A percentile compares a stretch with the other conserved stretches of the same genome.
Evolutionary conservation across 2,329 filamentous ascomycete species (phyloP).

Genomic region (Botrytis sinoallii): DNA sequence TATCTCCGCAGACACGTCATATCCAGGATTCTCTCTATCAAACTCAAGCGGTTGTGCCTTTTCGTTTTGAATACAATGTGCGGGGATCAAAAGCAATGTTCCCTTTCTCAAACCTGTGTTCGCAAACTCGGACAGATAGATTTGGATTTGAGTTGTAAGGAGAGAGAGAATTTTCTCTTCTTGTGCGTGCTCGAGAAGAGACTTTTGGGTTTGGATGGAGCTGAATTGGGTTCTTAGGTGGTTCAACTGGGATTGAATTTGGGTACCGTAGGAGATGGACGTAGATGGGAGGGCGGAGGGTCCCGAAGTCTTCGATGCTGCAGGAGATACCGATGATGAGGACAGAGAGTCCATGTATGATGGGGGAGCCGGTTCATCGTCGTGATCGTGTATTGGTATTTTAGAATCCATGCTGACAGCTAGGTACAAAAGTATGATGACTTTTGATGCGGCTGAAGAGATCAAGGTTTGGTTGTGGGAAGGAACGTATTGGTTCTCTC

Average conservation of each 20-base stretch:
- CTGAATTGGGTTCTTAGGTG: conserved; percentile 30
- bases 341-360: conserved; percentile 27
- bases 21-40: conserved; percentile 28
- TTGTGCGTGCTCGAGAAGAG: conserved; percentile 28
- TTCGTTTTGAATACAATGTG: conserved; percentile 25
- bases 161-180: conserved; percentile 33
- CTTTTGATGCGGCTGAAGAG: background rate
- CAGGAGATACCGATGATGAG: conserved; percentile 14
- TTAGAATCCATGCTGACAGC: conserved; percentile 29
- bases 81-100: conserved; percentile 33
- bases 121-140: conserved; percentile 33
- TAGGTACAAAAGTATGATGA: background rate
- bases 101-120: conserved; percentile 28
- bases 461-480: background rate
- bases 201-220: conserved; percentile 26
- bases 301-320: conserved; percentile 1
- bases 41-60: conserved; percentile 31
- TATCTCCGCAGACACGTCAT: conserved; percentile 27
- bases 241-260: conserved; percentile 32
- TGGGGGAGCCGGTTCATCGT: conserved; percentile 29
- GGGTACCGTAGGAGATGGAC: conserved; percentile 26
- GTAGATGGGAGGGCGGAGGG: background rate
- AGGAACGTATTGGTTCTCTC: background rate
- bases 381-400: conserved; percentile 12
- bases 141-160: conserved; percentile 32